A percentile compares a stretch with the other conserved stretches of the same genome.
These are phyloP conservation scores for Mycena alexandri DNA, from an alignment of 768 basidiomycete species.

Conservation along the genomic window DNA sequence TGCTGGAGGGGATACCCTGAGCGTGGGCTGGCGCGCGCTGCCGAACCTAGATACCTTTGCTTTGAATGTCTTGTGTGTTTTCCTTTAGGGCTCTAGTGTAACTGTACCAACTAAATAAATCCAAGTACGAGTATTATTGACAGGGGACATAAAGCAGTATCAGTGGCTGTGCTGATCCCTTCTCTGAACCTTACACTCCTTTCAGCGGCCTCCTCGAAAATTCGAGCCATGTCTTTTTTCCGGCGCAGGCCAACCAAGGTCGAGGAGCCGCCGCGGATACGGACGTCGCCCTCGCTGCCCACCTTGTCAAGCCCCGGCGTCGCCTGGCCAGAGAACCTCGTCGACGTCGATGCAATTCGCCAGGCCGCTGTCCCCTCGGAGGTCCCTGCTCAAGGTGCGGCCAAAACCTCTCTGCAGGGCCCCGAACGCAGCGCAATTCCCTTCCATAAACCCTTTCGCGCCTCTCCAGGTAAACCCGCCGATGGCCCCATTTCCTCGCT, in stretches of 20 bases:
- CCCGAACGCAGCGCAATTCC: constrained; percentile 68
- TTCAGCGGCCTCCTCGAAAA: constrained; percentile 30
- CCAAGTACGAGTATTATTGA: neutral
- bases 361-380: constrained; percentile 56
- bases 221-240: constrained; percentile 75
- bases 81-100: constrained; percentile 28
- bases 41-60: constrained; percentile 40
- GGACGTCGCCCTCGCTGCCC: constrained; percentile 85
- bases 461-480: constrained; percentile 58
- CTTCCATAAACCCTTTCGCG: constrained; percentile 88
- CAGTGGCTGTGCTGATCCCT: constrained; percentile 4
- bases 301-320: constrained; percentile 81
- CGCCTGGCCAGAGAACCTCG: constrained; percentile 87
- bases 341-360: constrained; percentile 77
- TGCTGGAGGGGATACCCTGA: constrained; percentile 68
- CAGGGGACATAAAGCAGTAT: neutral
- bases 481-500: constrained; percentile 74
- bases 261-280: constrained; percentile 63
- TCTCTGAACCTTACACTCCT: constrained; percentile 34
- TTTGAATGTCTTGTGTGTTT: constrained; percentile 29
- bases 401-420: constrained; percentile 74
- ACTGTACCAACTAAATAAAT: constrained; percentile 16
- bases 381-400: constrained; percentile 70
- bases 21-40: constrained; percentile 42
- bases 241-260: constrained; percentile 75